Evolutionary conservation across 192 early-diverging fungal species (phyloP).

Genomic region (Haplosporangium gracile): DNA sequence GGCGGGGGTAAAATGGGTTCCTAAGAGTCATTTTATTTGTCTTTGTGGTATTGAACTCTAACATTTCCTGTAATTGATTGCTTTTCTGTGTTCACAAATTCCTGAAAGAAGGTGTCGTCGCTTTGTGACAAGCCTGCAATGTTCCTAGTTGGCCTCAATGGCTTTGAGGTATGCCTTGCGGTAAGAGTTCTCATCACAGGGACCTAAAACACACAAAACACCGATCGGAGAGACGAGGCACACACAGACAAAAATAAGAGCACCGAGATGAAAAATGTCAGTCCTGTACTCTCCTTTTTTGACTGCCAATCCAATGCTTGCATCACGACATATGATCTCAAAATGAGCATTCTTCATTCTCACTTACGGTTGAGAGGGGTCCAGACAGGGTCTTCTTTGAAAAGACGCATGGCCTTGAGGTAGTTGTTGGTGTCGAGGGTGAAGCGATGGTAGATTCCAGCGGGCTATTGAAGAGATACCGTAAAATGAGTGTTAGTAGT

Average conservation of each 20-base stretch:
- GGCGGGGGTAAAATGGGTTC: neutral
- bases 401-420: constrained; percentile 88
- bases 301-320: neutral
- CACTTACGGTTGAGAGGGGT: constrained; percentile 79
- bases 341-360: neutral
- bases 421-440: constrained; percentile 90
- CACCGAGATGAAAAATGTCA: neutral
- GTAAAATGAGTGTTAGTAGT: neutral
- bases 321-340: constrained; percentile 45
- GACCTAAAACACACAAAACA: constrained; percentile 23
- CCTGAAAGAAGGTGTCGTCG: neutral
- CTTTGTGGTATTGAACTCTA: neutral
- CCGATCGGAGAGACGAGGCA: neutral
- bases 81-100: neutral
- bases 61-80: neutral
- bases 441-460: constrained; percentile 97
- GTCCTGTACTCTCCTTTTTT: neutral
- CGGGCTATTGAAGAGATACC: constrained; percentile 65
- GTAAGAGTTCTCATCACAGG: constrained; percentile 71
- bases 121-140: neutral
- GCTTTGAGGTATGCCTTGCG: constrained; percentile 64
- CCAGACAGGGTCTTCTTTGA: constrained; percentile 89
- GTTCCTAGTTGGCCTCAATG: constrained; percentile 31
- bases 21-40: neutral
- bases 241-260: constrained; percentile 1